A percentile compares a stretch with the other conserved stretches of the same genome.
Evolutionary conservation across 164 flowering plant genomes (phyloP).

Genomic region (Chloranthus sessilifolius): DNA sequence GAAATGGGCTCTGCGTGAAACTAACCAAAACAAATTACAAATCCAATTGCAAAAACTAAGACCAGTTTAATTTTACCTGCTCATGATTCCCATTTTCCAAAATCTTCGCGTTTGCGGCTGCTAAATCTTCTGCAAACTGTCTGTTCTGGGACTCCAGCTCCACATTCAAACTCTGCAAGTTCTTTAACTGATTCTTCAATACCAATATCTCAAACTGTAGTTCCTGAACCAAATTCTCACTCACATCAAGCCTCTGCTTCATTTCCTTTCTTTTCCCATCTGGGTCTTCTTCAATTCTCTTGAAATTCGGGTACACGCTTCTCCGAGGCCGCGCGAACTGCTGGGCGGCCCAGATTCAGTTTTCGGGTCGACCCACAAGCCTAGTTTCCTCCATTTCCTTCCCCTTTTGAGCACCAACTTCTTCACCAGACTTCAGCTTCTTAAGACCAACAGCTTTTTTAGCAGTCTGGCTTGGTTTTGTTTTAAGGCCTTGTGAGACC

Average conservation of each 20-base stretch:
- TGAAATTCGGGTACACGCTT: constrained; percentile 8
- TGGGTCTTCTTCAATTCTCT: constrained; percentile 23
- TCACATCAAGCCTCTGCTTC: constrained; percentile 30
- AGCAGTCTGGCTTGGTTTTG: constrained; percentile 13
- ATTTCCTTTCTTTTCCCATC: constrained; percentile 28
- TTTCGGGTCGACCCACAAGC: constrained; percentile 16
- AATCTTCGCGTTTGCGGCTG: constrained; percentile 41
- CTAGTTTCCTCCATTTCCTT: constrained; percentile 18
- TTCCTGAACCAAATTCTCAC: constrained; percentile 36
- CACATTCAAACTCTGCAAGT: constrained; percentile 35
- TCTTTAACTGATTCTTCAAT: constrained; percentile 40
- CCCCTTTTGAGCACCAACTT: constrained; percentile 18
- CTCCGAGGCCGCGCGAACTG: constrained; percentile 34
- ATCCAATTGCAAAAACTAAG: not conserved
- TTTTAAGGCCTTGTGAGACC: too few relatives aligned
- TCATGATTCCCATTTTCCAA: constrained; percentile 21
- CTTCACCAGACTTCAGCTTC: constrained; percentile 28
- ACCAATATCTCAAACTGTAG: constrained; percentile 38
- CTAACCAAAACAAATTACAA: too few relatives aligned
- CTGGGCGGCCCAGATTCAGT: constrained; percentile 27
- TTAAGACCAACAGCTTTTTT: constrained; percentile 22
- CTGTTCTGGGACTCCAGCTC: constrained; percentile 44
- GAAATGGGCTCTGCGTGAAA: too few relatives aligned
- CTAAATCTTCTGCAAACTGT: constrained; percentile 37
- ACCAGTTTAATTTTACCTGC: constrained; percentile 30